Evolutionary conservation across 2,329 filamentous ascomycete genomes (phyloP), one percentile per base, ranked within the genome.

Genomic region (Pseudogymnoascus sp.): DNA sequence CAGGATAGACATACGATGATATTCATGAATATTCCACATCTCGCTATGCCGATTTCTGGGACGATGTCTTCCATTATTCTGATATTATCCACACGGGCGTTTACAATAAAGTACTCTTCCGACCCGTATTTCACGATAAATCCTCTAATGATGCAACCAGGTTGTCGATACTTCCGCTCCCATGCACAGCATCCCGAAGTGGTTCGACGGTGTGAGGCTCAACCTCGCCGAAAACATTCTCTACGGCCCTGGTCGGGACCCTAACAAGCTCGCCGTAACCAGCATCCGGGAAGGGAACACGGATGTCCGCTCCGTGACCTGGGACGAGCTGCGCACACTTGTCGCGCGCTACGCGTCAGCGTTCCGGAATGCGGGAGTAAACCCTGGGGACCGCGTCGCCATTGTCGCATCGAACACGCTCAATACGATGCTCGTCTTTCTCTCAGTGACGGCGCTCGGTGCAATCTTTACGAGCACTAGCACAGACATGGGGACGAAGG

Each of bases 171-270:
- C 89, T 69, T 78, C 77, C 0, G 78, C 81, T 2, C 84, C 86
- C 1, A 89, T 95, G 74, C 85, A 89, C 64, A 77, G 78, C 37
- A 79, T 91, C 4, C 90, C 90, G 0, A 76, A 78, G 50, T 95
- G 90, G 90, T 95, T 93, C 73, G 76, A 83, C 1, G 90, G 89
- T 28, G 80, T 90, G 1, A 76, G 77, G 1, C 73, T 93, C 69
- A 93, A 91, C 70, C 93, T 86, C 72, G 86, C 89, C 5, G 89
- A 93, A 76, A 93, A 93, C 71, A 75, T 90, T 36, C 83, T 95
- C 38, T 91, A 83, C 77, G 88, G 78, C 0, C 66, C 72, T 2
- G 77, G 83, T 66, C 93, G 93, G 73, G 87, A 89, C 66, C 88
- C 92, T 66, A 75, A 73, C 67, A 85, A 84, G 68, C 77, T 90